These are phyloP conservation scores for Phellinidium pouzarii DNA, from an alignment of 1,284 basidiomycete genomes.

Conservation along the genomic window DNA sequence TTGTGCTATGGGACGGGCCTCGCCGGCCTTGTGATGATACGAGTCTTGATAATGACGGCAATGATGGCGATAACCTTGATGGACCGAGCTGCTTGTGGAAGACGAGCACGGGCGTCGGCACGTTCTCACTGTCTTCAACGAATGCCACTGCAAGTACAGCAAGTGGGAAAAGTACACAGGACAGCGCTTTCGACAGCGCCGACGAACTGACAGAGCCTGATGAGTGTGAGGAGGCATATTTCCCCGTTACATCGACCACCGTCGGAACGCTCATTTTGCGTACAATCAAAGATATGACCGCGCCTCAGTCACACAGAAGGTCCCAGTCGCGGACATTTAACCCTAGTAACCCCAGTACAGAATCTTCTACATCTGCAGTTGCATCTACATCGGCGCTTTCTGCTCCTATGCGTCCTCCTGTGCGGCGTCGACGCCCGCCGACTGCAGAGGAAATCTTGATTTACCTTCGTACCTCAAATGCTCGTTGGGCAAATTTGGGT, in stretches of 20 bases:
- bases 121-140: conserved; percentile 27
- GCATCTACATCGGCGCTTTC: too few species aligned
- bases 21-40: conserved; percentile 18
- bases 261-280: conserved; percentile 42
- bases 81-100: conserved; percentile 37
- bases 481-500: conserved; percentile 55
- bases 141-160: not conserved
- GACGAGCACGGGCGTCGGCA: conserved; percentile 25
- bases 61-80: conserved; percentile 9
- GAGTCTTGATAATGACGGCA: conserved; percentile 18
- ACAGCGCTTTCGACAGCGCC: conserved; percentile 33
- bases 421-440: not conserved
- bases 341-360: too few species aligned
- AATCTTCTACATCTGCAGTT: too few species aligned
- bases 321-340: not conserved
- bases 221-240: conserved; percentile 53
- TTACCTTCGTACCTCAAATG: conserved; percentile 43
- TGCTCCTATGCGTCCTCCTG: too few species aligned
- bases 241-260: conserved; percentile 48
- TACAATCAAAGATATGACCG: conserved; percentile 35
- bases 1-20: conserved; percentile 61
- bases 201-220: conserved; percentile 54
- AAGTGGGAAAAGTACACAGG: conserved; percentile 11
- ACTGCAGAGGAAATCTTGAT: conserved; percentile 41
- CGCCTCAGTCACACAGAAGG: conserved; percentile 15